Percentiles rank a stretch among this genome's conserved stretches.
Evolutionary conservation across 257 asterid species (phyloP).

Genomic region (Avicennia marina): DNA sequence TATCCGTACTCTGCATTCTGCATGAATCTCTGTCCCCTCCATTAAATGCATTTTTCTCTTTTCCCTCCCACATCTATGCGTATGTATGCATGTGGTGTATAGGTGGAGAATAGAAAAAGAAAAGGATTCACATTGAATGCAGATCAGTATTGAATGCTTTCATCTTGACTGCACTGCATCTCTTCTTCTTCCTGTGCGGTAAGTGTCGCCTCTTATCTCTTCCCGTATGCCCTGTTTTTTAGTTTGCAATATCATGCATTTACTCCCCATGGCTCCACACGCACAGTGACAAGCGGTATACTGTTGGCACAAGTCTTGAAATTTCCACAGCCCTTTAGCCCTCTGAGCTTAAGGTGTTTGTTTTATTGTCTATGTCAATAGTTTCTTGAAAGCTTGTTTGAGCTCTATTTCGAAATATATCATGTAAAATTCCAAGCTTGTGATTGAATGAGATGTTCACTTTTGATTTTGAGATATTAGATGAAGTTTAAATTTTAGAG

Average conservation of each 20-base stretch:
- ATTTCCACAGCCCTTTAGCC: constrained; percentile 10
- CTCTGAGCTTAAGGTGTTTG: constrained; percentile 9
- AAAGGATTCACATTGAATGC: too few relatives aligned
- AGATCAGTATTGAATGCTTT: not conserved
- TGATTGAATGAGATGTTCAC: too few relatives aligned
- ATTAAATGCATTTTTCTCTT: too few relatives aligned
- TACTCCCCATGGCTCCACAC: constrained; percentile 25
- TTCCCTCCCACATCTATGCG: too few relatives aligned
- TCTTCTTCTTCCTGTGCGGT: constrained; percentile 20
- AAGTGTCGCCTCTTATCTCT: not conserved
- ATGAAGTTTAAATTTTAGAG: too few relatives aligned
- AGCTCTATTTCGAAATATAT: too few relatives aligned
- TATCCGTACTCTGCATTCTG: constrained; percentile 26
- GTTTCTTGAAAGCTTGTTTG: too few relatives aligned
- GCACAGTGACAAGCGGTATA: constrained; percentile 13
- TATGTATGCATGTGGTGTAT: too few relatives aligned
- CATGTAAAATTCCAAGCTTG: too few relatives aligned
- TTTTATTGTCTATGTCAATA: too few relatives aligned
- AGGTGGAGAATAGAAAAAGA: too few relatives aligned
- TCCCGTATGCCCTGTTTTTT: constrained; percentile 9
- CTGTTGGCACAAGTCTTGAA: constrained; percentile 14
- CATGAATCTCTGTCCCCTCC: constrained; percentile 31
- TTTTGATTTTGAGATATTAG: too few relatives aligned
- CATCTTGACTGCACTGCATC: constrained; percentile 13
- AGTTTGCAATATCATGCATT: constrained; percentile 23